Evolutionary conservation across 352 stramenopile genomes (phyloP).

Genomic region (Pythium dissotocum): DNA sequence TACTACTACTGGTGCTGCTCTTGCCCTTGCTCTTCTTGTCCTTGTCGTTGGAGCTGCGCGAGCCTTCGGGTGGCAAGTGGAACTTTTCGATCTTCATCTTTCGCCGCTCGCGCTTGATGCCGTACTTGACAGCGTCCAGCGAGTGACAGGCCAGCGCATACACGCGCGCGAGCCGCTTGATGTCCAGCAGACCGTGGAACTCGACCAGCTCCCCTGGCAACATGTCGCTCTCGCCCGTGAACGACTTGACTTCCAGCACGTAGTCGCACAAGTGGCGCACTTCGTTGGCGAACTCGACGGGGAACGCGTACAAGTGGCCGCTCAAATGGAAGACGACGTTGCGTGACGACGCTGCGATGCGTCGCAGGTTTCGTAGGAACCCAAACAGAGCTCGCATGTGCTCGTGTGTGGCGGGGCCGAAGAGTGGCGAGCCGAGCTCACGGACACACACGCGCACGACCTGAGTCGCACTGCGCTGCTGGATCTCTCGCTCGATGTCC

Average conservation of each 20-base stretch:
- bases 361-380: constrained; percentile 40
- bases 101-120: constrained; percentile 62
- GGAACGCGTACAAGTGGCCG: constrained; percentile 31
- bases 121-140: constrained; percentile 55
- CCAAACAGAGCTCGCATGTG: constrained; percentile 48
- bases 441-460: constrained; percentile 49
- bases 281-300: constrained; percentile 40
- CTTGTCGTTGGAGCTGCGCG: constrained; percentile 36
- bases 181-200: constrained; percentile 56
- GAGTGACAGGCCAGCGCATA: constrained; percentile 59
- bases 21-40: constrained; percentile 15
- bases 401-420: constrained; percentile 29
- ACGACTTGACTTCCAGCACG: constrained; percentile 58
- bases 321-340: constrained; percentile 34
- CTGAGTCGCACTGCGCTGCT: constrained; percentile 21
- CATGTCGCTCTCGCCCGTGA: constrained; percentile 55
- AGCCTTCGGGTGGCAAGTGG: constrained; percentile 66
- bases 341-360: constrained; percentile 24
- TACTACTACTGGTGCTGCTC: not conserved
- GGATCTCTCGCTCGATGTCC: constrained; percentile 27
- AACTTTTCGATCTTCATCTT: constrained; percentile 84
- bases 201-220: constrained; percentile 58
- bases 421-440: constrained; percentile 46
- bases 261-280: constrained; percentile 58
- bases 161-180: constrained; percentile 59